phyloP scores from a whole-genome alignment of 2,329 filamentous ascomycete species.

The Cercospora zeina region DNA sequence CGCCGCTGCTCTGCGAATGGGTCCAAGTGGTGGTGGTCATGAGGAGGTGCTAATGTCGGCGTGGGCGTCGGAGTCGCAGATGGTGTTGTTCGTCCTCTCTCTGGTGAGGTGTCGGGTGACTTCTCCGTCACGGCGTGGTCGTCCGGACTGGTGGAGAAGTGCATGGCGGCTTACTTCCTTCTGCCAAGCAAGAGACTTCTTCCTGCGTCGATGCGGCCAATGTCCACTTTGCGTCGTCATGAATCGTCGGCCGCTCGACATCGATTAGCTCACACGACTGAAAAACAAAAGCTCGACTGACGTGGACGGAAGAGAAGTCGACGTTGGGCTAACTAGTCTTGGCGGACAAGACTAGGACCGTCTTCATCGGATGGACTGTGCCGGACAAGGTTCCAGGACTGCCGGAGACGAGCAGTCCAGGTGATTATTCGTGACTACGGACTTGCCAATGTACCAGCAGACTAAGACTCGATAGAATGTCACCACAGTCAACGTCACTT shows the following conservation, averaged over 20 bases:
- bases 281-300: background rate
- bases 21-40: background rate
- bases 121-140: conserved; percentile 3
- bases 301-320: conserved; percentile 4
- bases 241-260: background rate
- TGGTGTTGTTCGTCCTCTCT: background rate
- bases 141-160: conserved; percentile 6
- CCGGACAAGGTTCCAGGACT: conserved; percentile 4
- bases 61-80: background rate
- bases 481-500: background rate
- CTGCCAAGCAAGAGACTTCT: background rate
- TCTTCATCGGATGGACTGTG: conserved; percentile 8
- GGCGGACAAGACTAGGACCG: background rate
- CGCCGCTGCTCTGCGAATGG: background rate
- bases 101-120: conserved; percentile 3
- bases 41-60: background rate
- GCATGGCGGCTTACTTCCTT: conserved; percentile 8
- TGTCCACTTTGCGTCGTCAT: background rate
- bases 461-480: background rate
- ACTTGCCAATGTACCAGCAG: background rate
- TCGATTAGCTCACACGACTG: background rate
- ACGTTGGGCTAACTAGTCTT: conserved; percentile 4
- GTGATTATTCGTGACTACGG: background rate
- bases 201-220: background rate
- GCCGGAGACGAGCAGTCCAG: background rate